Percentiles rank a stretch among this genome's conserved stretches.
phyloP scores from a whole-genome alignment of 2,329 filamentous ascomycete genomes.

The Cryphonectria parasitica region DNA sequence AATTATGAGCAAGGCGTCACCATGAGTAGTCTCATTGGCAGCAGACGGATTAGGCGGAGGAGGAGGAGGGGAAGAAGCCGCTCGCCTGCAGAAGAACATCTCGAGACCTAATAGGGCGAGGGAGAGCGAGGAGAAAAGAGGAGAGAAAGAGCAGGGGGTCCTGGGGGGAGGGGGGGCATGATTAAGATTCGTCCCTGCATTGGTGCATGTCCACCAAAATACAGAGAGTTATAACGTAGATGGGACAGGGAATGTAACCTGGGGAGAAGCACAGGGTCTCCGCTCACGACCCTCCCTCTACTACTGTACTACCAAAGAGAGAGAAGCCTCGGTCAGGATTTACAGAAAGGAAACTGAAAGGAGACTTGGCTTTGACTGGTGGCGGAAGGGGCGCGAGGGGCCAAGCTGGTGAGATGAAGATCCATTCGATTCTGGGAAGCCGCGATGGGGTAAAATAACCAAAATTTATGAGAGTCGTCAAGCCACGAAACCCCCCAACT shows the following conservation, averaged over 20 bases:
- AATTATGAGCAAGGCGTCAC: neutral
- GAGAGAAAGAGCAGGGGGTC: neutral
- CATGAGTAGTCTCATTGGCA: neutral
- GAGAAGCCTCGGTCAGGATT: neutral
- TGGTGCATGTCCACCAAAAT: neutral
- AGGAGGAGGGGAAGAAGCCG: neutral
- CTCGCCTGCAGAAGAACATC: neutral
- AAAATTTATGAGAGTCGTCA: neutral
- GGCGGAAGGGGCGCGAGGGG: too few species aligned
- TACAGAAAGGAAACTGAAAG: neutral
- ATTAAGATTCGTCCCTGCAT: constrained; percentile 5
- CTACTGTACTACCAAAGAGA: too few species aligned
- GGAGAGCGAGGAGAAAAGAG: neutral
- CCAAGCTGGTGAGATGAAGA: neutral
- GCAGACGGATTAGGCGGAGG: neutral
- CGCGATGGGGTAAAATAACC: neutral
- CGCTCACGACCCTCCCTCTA: neutral
- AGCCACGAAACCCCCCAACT: neutral
- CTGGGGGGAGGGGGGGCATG: neutral
- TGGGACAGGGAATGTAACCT: neutral
- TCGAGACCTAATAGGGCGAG: neutral
- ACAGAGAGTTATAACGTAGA: neutral
- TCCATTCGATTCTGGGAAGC: neutral
- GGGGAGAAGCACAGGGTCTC: neutral
- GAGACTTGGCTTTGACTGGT: neutral